Base-by-base conservation (phyloP, 345 rosid genomes). In the Citrus cavaleriei region DNA sequence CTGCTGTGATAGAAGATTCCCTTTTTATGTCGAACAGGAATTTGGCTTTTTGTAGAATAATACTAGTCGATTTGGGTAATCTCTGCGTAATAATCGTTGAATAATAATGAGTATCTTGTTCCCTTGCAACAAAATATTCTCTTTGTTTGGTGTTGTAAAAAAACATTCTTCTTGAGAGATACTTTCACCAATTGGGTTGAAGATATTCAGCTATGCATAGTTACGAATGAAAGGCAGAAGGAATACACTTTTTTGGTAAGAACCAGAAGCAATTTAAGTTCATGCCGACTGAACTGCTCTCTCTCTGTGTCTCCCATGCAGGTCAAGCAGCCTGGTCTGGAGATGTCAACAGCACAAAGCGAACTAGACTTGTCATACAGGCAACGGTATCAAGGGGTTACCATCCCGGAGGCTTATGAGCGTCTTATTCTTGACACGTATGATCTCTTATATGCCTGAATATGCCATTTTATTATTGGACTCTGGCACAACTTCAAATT, bases 371-470 rank as follows among this genome's bases (percentile, higher is more conserved):
- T 96, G 83, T 96, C 99, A 28, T 96, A 96, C 64, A 68, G 89
- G 81, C 98, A 96, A 75, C 99, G 98, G 9, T 96, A 96, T 81
- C 98, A 94, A 78, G 87, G 78, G 54, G 89, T 93, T 68, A 59
- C 88, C 19, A 96, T 96, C 72, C 99, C 99, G 2, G 99, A 96
- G 87, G 99, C 98, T 67, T 96, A 96, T 74, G 98, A 96, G 77
- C 99, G 99, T 61, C 88, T 96, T 12, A 94, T 96, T 87, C 98
- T 96, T 72, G 98, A 96, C 87, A 96, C 99, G 98, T 94, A 93
- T 25, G 83, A 3, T 66, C 74, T 82, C 25, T 59, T 32, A 22
- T 30, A 28, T 64, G 10, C 61, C 35, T 21, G 71, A 34, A 69
- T 64, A 32, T 51, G 59, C 30, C 24, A 62, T 7, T 82, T 21